A percentile compares a stretch with the other conserved stretches of the same genome.
Conservation (phyloP, 1,284 basidiomycete genomes). For the Ganoderma multipileum region DNA sequence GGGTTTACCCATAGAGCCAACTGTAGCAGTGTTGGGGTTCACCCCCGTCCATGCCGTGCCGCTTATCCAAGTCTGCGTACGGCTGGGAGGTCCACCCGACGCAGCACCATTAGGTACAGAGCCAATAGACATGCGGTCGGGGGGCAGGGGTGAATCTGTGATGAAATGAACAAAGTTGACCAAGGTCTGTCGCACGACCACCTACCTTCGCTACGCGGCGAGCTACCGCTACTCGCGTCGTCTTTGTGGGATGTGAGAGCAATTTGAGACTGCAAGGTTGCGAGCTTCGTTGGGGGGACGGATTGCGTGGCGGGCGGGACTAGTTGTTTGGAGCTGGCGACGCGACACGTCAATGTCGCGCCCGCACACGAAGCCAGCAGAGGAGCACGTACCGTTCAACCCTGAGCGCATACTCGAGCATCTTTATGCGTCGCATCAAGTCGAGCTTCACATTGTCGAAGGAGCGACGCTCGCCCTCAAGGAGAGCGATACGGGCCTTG, state of each 20-base stretch:
- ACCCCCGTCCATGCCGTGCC: constrained; percentile 39
- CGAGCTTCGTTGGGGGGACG: constrained; percentile 65
- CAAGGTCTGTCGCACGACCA: constrained; percentile 22
- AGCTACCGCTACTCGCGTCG: constrained; percentile 76
- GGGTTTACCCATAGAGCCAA: constrained; percentile 68
- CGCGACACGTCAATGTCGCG: constrained; percentile 41
- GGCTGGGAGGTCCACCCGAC: constrained; percentile 52
- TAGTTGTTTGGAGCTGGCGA: constrained; percentile 80
- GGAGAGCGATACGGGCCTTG: constrained; percentile 94
- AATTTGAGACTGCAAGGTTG: constrained; percentile 60
- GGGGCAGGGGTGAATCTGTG: constrained; percentile 77
- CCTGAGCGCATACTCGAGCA: constrained; percentile 96
- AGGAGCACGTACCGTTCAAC: constrained; percentile 82
- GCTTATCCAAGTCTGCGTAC: constrained; percentile 59
- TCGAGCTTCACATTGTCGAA: constrained; percentile 98
- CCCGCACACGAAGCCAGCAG: constrained; percentile 30
- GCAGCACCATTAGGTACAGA: constrained; percentile 60
- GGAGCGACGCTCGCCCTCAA: constrained; percentile 95
- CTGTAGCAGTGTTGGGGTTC: constrained; percentile 50
- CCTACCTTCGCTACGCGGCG: constrained; percentile 82
- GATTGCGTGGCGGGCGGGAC: constrained; percentile 59
- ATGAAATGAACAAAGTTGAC: constrained; percentile 6
- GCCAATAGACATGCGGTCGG: constrained; percentile 57
- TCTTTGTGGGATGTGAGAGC: constrained; percentile 67
- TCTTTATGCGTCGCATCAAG: constrained; percentile 95